Conservation (phyloP, 805 yeast species). For the Saccharomycopsis vini region DNA sequence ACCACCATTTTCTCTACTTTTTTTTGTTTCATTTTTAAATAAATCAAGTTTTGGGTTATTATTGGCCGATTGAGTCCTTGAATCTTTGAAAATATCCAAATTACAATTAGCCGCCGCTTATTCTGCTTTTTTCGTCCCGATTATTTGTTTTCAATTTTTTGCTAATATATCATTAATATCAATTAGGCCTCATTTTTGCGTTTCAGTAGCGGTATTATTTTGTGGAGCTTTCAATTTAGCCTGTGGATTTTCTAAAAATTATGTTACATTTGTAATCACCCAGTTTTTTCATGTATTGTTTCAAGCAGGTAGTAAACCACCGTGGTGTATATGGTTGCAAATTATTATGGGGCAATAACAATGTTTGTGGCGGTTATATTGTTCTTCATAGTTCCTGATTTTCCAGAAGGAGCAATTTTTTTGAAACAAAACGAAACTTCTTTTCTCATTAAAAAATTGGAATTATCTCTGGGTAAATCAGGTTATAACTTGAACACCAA, state of each 20-base stretch:
- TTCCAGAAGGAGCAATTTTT: constrained; percentile 59
- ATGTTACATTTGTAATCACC: constrained; percentile 48
- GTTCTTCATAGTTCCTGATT: constrained; percentile 52
- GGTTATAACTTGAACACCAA: constrained; percentile 30
- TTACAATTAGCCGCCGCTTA: constrained; percentile 54
- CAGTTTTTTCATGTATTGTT: constrained; percentile 58
- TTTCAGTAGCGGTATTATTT: constrained; percentile 43
- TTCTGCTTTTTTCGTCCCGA: constrained; percentile 65
- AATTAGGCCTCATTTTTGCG: constrained; percentile 56
- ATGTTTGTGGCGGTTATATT: constrained; percentile 25
- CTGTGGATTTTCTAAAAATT: constrained; percentile 53
- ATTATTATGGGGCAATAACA: constrained; percentile 45
- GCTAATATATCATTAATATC: constrained; percentile 52
- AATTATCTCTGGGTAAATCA: constrained; percentile 40
- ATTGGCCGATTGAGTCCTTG: constrained; percentile 50
- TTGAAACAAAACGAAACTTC: constrained; percentile 40
- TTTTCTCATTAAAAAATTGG: constrained; percentile 51
- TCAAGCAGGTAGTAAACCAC: constrained; percentile 69
- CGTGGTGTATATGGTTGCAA: constrained; percentile 57
- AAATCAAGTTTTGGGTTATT: constrained; percentile 56
- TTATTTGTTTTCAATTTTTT: constrained; percentile 45
- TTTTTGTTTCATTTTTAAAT: constrained; percentile 62
- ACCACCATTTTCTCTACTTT: constrained; percentile 60
- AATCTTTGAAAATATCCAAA: constrained; percentile 42
- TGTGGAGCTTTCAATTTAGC: constrained; percentile 59